Conservation (phyloP, 2,329 filamentous ascomycete genomes). For the Hypoxylon sp. region DNA sequence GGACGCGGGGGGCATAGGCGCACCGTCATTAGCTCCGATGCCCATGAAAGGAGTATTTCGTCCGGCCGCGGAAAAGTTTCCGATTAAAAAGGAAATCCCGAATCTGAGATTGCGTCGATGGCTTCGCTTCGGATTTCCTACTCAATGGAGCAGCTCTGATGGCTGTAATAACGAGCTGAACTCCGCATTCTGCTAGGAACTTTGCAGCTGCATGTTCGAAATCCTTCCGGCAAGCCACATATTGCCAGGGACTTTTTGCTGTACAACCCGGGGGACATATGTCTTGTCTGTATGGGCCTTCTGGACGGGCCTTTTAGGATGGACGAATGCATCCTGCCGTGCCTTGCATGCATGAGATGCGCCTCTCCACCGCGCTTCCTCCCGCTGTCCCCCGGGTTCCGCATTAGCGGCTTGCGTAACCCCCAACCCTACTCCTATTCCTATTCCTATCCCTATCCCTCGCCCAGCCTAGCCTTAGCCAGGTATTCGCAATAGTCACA, state of each 20-base stretch:
- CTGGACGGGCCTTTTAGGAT: conserved; percentile 1
- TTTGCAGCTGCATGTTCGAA: conserved; percentile 8
- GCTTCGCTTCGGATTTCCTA: conserved; percentile 26
- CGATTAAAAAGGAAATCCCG: not conserved
- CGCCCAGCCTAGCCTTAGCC: not conserved
- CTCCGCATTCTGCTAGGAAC: conserved; percentile 14
- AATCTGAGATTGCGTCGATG: not conserved
- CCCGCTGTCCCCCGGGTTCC: conserved; percentile 20
- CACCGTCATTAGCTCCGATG: not conserved
- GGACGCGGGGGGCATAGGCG: conserved; percentile 6
- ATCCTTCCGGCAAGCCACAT: conserved; percentile 12
- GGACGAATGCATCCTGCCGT: conserved; percentile 18
- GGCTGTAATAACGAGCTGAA: conserved; percentile 6
- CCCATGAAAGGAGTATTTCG: not conserved
- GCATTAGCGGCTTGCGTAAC: conserved; percentile 12
- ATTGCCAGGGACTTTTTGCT: not conserved
- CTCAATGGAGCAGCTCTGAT: conserved; percentile 30
- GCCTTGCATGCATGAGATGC: conserved; percentile 32
- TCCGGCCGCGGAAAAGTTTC: conserved; percentile 1
- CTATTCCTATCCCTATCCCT: not conserved
- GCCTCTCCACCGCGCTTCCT: conserved; percentile 10
- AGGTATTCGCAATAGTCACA: not conserved
- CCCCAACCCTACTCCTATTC: not conserved
- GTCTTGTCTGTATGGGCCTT: conserved; percentile 15
- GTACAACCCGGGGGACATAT: conserved; percentile 2